These are phyloP conservation scores for Cicer judaicum DNA, from an alignment of 306 rosid species.

Conservation along the genomic window DNA sequence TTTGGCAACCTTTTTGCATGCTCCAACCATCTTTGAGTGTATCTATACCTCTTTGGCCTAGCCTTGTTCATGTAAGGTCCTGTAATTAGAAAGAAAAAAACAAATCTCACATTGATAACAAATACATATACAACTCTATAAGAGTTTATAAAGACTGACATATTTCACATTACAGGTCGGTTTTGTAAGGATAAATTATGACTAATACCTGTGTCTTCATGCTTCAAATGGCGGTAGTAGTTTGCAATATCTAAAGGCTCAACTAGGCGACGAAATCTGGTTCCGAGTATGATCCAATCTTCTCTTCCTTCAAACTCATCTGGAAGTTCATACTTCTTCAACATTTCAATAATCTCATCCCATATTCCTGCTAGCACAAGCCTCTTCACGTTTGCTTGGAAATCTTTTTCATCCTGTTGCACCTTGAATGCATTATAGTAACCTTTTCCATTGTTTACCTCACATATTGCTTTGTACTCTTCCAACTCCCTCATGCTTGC, in stretches of 20 bases:
- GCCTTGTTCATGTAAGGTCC: constrained; percentile 62
- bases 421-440: constrained; percentile 77
- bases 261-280: constrained; percentile 59
- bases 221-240: constrained; percentile 70
- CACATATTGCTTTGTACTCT: constrained; percentile 49
- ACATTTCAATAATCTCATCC: constrained; percentile 78
- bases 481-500: constrained; percentile 38
- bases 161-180: too few relatives aligned
- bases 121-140: too few relatives aligned
- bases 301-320: constrained; percentile 66
- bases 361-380: constrained; percentile 69
- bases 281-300: constrained; percentile 62
- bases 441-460: constrained; percentile 41
- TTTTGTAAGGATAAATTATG: too few relatives aligned
- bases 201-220: constrained; percentile 49
- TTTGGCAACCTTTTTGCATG: constrained; percentile 20
- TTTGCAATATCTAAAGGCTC: constrained; percentile 90
- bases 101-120: too few relatives aligned
- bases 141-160: too few relatives aligned
- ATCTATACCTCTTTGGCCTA: constrained; percentile 71
- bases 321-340: constrained; percentile 69
- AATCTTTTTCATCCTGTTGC: constrained; percentile 57
- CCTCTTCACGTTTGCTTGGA: constrained; percentile 75
- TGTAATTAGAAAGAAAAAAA: too few relatives aligned
- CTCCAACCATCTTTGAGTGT: constrained; percentile 73